Conservation (phyloP, 768 basidiomycete species). For the Macrolepiota dolichaula region DNA sequence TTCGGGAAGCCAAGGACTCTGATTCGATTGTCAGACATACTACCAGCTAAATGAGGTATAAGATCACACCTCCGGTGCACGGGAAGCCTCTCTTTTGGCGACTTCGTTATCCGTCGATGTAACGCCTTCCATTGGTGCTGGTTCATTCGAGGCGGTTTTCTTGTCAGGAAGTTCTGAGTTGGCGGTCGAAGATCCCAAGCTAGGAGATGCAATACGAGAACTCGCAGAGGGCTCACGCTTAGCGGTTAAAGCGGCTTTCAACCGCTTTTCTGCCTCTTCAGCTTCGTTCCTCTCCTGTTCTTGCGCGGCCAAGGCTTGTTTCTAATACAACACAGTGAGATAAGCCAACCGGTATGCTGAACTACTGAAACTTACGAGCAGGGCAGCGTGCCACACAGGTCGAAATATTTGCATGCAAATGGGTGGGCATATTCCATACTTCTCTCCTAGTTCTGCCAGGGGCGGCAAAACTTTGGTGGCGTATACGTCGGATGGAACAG, state of each 20-base stretch:
- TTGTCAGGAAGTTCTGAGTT: slow-evolving; percentile 24
- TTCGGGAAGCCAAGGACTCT: slow-evolving; percentile 82
- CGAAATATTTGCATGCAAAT: slow-evolving; percentile 95
- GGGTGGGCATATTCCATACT: slow-evolving; percentile 78
- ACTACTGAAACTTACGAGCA: slow-evolving; percentile 46
- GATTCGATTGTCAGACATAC: slow-evolving; percentile 13
- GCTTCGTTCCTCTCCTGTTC: slow-evolving; percentile 53
- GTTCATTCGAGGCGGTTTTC: slow-evolving; percentile 25
- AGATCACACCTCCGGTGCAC: slow-evolving; percentile 5
- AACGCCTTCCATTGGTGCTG: slow-evolving; percentile 55
- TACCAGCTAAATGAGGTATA: neutral
- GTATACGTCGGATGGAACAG: slow-evolving; percentile 70
- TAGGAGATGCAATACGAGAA: slow-evolving; percentile 67
- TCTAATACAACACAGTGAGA: slow-evolving; percentile 32
- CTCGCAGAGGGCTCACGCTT: slow-evolving; percentile 64
- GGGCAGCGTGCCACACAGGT: slow-evolving; percentile 64
- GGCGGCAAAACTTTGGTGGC: slow-evolving; percentile 71
- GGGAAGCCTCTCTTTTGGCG: slow-evolving; percentile 2
- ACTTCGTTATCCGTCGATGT: slow-evolving; percentile 9
- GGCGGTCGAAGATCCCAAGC: slow-evolving; percentile 24
- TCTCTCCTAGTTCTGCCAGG: slow-evolving; percentile 64
- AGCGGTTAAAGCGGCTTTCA: slow-evolving; percentile 76
- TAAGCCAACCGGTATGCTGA: neutral
- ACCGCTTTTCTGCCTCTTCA: slow-evolving; percentile 75
- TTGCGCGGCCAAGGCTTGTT: slow-evolving; percentile 57